Base-by-base conservation (phyloP, 345 rosid genomes). In the Salix arbutifolia region DNA sequence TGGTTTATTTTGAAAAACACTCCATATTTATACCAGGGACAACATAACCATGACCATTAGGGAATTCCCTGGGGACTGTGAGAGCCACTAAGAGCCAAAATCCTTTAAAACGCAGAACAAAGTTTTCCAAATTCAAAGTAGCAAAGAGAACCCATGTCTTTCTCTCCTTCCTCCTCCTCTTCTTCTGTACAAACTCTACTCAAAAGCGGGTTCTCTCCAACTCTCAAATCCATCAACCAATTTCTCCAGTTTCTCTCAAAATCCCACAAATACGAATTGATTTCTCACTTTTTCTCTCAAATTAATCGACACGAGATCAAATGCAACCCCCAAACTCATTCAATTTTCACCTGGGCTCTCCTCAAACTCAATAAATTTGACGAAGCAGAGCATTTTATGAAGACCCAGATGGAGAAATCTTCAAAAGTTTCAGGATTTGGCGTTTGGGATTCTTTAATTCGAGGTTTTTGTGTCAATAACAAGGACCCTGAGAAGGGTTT, bases 351-450 rank as follows among this genome's bases (percentile, higher is more conserved):
- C 12, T 78, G 81, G 83, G 84, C 94, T 33, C 86, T 90, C 69
- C 84, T 92, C 80, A 88, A 78, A 68, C 85, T 87, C 77, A 79
- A 80, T 70, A 83, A 78, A 81, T 89, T 80, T 73, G 91, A 90
- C 77, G 94, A 89, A 72, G 94, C 90, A 6, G 89, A 85, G 85
- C 70, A 40, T 69, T 88, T 89, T 69, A 82, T 89, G 81, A 79
- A 78, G 70, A 69, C 84, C 76, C 91, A 78, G 67, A 72, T 78
- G 67, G 73, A 76, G 53, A 87, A 85, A 71, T 48, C 82, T 73
- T 82, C 84, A 68, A 62, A 58, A 46, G 84, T 77, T 17, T 76
- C 89, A 67, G 78, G 65, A 31, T 40, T 33, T n/a, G 84, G 67
- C 5, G 52, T 83, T 67, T 85, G 86, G 79, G 94, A 92, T 84